A percentile compares a stretch with the other conserved stretches of the same genome.
Evolutionary conservation across 306 rosid species (phyloP).

Genomic region (Ormosia emarginata): DNA sequence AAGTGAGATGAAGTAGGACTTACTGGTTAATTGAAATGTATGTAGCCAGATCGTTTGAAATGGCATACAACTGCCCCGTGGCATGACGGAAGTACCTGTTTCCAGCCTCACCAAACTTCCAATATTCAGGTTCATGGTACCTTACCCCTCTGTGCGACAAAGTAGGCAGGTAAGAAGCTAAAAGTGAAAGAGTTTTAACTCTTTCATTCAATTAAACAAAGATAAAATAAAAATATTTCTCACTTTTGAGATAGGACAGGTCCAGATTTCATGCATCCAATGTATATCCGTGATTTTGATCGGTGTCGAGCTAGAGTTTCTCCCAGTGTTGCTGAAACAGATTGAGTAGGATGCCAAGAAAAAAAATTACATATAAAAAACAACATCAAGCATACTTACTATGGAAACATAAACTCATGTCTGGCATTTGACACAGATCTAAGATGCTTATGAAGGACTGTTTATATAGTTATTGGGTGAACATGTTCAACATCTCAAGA

Average conservation of each 20-base stretch:
- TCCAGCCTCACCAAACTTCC: slow-evolving; percentile 97
- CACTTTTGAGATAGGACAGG: slow-evolving; percentile 90
- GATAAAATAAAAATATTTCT: slow-evolving; percentile 9
- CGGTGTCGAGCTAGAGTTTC: slow-evolving; percentile 90
- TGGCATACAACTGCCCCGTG: slow-evolving; percentile 94
- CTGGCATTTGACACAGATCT: background rate
- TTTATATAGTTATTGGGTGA: background rate
- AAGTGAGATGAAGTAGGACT: slow-evolving; percentile 26
- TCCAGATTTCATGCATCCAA: slow-evolving; percentile 99
- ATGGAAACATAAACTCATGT: slow-evolving; percentile 2
- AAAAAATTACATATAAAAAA: background rate
- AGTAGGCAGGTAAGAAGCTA: slow-evolving; percentile 35
- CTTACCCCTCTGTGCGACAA: slow-evolving; percentile 81
- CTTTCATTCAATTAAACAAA: background rate
- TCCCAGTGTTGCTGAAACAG: slow-evolving; percentile 82
- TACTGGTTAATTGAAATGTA: slow-evolving; percentile 88
- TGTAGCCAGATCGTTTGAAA: slow-evolving; percentile 89
- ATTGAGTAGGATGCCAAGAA: slow-evolving; percentile 10
- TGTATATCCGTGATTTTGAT: slow-evolving; percentile 66
- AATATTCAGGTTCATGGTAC: slow-evolving; percentile 94
- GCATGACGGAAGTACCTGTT: slow-evolving; percentile 99
- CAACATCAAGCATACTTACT: background rate
- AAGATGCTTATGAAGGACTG: slow-evolving; percentile 7
- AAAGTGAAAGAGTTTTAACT: background rate
- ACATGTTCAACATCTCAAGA: background rate